Conservation (phyloP, 2,329 filamentous ascomycete genomes). For the Verticillium nubilum region DNA sequence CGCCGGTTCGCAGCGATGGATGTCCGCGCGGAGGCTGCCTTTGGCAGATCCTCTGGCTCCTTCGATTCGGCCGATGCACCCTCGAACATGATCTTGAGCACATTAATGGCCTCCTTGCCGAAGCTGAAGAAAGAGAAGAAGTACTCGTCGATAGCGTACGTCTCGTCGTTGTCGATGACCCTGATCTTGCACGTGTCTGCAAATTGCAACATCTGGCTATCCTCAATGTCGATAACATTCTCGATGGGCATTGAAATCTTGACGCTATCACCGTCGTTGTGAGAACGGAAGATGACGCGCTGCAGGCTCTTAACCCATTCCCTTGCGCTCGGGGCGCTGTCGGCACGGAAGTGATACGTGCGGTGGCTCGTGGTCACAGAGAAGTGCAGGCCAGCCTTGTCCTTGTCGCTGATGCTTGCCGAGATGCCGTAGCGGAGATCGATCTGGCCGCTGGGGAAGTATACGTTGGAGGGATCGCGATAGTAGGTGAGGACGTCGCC, state of each 20-base stretch:
- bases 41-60: background rate
- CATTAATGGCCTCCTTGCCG: slow-evolving; percentile 75
- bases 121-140: slow-evolving; percentile 94
- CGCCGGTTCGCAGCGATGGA: slow-evolving; percentile 10
- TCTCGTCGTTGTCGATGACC: slow-evolving; percentile 89
- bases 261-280: slow-evolving; percentile 94
- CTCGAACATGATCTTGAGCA: slow-evolving; percentile 69
- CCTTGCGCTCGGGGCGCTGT: slow-evolving; percentile 80
- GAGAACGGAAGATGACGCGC: slow-evolving; percentile 89
- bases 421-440: slow-evolving; percentile 90
- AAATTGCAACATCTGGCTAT: slow-evolving; percentile 84
- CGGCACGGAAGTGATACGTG: slow-evolving; percentile 82
- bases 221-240: slow-evolving; percentile 88
- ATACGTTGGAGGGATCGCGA: slow-evolving; percentile 73
- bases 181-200: slow-evolving; percentile 91
- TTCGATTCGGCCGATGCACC: slow-evolving; percentile 42
- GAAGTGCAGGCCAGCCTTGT: slow-evolving; percentile 73
- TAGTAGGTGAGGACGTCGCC: slow-evolving; percentile 92
- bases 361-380: slow-evolving; percentile 76
- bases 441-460: slow-evolving; percentile 88
- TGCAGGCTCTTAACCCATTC: slow-evolving; percentile 96
- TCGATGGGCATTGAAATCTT: slow-evolving; percentile 88
- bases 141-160: slow-evolving; percentile 95
- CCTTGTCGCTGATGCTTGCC: slow-evolving; percentile 70
- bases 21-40: slow-evolving; percentile 10